Conservation (phyloP, 2,329 filamentous ascomycete genomes). For the Hymenoscyphus occultus region DNA sequence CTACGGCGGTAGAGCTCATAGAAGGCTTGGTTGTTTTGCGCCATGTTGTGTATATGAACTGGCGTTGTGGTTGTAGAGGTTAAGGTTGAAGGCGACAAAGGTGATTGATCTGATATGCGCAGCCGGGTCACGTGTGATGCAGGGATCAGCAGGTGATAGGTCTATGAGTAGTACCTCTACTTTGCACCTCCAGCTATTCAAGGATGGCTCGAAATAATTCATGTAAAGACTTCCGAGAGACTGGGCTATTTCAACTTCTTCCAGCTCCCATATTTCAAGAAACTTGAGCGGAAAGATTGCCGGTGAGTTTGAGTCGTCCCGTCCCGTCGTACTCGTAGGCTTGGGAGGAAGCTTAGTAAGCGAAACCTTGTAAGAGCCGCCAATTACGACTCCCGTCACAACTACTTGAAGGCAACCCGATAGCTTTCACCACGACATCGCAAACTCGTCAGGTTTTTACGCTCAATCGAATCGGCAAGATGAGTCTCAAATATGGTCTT, state of each 20-base stretch:
- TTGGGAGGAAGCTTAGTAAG: not conserved
- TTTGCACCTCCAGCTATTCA: too few species aligned
- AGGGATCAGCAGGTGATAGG: too few species aligned
- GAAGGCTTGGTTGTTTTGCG: slow-evolving; percentile 55
- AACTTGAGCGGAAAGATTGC: too few species aligned
- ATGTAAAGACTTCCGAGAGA: too few species aligned
- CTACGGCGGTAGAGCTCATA: slow-evolving; percentile 98
- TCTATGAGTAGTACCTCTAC: too few species aligned
- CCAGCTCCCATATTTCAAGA: too few species aligned
- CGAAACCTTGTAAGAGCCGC: not conserved
- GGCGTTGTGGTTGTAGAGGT: slow-evolving; percentile 22
- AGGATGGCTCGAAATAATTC: too few species aligned
- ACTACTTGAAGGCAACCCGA: slow-evolving; percentile 16
- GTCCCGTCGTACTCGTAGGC: too few species aligned
- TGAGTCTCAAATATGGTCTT: slow-evolving; percentile 71
- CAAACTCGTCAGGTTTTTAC: slow-evolving; percentile 10
- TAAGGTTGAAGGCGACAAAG: slow-evolving; percentile 16
- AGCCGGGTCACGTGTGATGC: too few species aligned
- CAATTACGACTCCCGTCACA: slow-evolving; percentile 8
- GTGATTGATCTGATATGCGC: not conserved
- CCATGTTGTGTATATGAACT: slow-evolving; percentile 40
- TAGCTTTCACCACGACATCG: slow-evolving; percentile 15
- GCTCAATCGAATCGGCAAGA: slow-evolving; percentile 40
- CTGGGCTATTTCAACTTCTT: too few species aligned
- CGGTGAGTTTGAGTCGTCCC: too few species aligned